Evolutionary conservation across 2,329 filamentous ascomycete species (phyloP).

Genomic region (Arthrinium phaeospermum): DNA sequence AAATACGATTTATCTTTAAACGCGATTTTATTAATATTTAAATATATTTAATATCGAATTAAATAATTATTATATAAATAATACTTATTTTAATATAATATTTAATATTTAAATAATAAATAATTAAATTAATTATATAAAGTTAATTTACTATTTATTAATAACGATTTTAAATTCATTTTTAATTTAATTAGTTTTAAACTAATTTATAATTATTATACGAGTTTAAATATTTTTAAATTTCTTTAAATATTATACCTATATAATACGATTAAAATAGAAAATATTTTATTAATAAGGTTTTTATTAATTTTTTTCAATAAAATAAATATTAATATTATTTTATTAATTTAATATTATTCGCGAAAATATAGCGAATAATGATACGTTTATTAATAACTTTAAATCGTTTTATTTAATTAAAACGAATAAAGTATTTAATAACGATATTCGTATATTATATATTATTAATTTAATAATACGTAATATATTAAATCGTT

Average conservation of each 20-base stretch:
- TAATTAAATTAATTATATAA: constrained; percentile 28
- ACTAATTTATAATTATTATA: constrained; percentile 23
- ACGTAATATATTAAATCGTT: not conserved
- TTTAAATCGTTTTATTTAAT: not conserved
- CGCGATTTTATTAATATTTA: not conserved
- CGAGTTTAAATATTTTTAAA: not conserved
- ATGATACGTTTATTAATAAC: not conserved
- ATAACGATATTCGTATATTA: not conserved
- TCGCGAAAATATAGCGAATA: not conserved
- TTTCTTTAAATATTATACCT: not conserved
- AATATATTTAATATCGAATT: not conserved
- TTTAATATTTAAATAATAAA: not conserved
- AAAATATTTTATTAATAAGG: not conserved
- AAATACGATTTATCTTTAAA: not conserved
- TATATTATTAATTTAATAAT: not conserved
- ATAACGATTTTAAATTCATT: constrained; percentile 34
- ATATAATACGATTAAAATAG: not conserved
- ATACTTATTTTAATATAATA: not conserved
- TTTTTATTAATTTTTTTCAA: not conserved
- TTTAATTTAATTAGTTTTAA: constrained; percentile 28
- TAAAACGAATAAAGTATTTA: not conserved
- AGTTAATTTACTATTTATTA: not conserved
- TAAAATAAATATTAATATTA: not conserved
- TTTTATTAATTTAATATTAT: not conserved
- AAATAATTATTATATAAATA: not conserved